phyloP scores from a whole-genome alignment of 2,329 filamentous ascomycete genomes.

The Pestalotiopsis sp. region DNA sequence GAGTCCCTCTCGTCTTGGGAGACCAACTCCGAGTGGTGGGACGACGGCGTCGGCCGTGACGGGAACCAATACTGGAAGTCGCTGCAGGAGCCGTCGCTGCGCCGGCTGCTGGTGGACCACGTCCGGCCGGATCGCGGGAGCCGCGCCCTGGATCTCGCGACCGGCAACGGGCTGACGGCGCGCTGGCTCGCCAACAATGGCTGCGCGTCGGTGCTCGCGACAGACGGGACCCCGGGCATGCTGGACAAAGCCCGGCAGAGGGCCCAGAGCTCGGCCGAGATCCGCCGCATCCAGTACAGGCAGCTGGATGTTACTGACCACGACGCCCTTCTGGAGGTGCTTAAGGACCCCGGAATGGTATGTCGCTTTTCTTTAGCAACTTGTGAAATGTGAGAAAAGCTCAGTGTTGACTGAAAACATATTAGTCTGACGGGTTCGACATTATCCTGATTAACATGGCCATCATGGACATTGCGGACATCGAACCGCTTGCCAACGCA shows the following conservation, averaged over 20 bases:
- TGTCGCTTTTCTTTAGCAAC: not conserved
- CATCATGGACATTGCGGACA: conserved; percentile 45
- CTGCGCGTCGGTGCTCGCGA: conserved; percentile 39
- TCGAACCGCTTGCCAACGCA: conserved; percentile 41
- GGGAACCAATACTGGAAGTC: conserved; percentile 46
- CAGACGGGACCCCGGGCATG: conserved; percentile 45
- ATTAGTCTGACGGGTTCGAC: conserved; percentile 36
- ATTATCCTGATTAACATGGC: conserved; percentile 49
- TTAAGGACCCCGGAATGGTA: not conserved
- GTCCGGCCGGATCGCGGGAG: conserved; percentile 21
- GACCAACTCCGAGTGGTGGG: conserved; percentile 42
- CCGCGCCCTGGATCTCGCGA: conserved; percentile 46
- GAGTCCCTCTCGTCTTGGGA: conserved; percentile 37
- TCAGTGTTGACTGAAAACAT: not conserved
- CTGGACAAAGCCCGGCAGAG: conserved; percentile 33
- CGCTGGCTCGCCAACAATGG: conserved; percentile 38
- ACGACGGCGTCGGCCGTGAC: conserved; percentile 35
- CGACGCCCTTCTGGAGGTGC: conserved; percentile 29
- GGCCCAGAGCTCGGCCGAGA: conserved; percentile 13
- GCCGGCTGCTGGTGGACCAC: conserved; percentile 29
- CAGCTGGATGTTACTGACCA: conserved; percentile 39
- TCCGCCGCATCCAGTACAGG: conserved; percentile 27
- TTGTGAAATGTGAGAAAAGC: not conserved
- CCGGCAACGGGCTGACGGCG: conserved; percentile 48
- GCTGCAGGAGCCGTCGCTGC: conserved; percentile 41